Conservation (phyloP, 352 stramenopile species). For the Pythium sp. region DNA sequence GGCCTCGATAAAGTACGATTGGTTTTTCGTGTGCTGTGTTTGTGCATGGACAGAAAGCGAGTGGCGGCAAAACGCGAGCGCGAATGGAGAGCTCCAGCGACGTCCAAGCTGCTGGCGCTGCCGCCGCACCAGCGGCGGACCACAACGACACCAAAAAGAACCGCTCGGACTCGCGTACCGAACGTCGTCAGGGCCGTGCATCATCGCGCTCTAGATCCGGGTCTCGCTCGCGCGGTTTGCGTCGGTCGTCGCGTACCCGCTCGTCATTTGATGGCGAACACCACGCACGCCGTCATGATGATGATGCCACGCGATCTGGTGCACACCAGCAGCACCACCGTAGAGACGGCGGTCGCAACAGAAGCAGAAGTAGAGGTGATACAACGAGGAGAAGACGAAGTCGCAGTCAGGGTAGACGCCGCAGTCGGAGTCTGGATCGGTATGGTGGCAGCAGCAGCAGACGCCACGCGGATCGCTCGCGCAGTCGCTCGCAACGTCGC, state of each 20-base stretch:
- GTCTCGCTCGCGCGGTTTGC: conserved; percentile 2
- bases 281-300: not conserved
- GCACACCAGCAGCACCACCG: conserved; percentile 5
- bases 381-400: conserved; percentile 3
- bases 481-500: conserved; percentile 13
- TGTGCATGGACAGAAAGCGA: not conserved
- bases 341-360: not conserved
- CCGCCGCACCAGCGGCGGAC: not conserved
- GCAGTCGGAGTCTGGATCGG: conserved; percentile 13
- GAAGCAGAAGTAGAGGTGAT: conserved; percentile 2
- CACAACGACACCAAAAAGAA: not conserved
- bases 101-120: not conserved
- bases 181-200: not conserved
- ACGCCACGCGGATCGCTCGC: conserved; percentile 6
- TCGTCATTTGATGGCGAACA: not conserved
- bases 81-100: conserved; percentile 7
- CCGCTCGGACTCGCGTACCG: not conserved
- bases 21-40: not conserved
- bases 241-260: not conserved
- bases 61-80: conserved; percentile 3
- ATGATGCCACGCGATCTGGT: not conserved
- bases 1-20: not conserved
- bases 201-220: not conserved
- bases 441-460: conserved; percentile 6
- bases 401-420: conserved; percentile 6